Evolutionary conservation across 2,329 filamentous ascomycete species (phyloP), one percentile per base, ranked within the genome.

Genomic region (Podosphaera fusca): DNA sequence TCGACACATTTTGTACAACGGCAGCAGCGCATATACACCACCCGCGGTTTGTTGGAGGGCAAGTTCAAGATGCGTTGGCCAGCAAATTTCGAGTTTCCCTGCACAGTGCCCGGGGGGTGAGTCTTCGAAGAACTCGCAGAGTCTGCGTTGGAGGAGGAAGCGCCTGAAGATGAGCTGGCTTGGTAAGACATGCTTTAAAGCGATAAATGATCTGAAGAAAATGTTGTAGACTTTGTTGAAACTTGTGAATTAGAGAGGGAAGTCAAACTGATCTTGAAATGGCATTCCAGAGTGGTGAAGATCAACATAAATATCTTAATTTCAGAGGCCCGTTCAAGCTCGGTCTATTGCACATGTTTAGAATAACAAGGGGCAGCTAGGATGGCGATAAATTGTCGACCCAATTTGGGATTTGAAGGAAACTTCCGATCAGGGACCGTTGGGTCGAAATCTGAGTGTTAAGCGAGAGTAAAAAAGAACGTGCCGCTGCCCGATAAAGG

Each of bases 11-110:
- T 74, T 47, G 77, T 74, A 65, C 78, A 81, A 58, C 80, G 76
- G 66, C 81, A 75, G 70, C 79, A 82, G 63, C 79, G 78, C 62
- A 82, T 70, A 36, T 78, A 71, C 70, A 78, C 74, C 57, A 82
- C 77, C 21, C 64, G 61, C 29, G 64, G 62, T 56, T 58, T 7
- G 35, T 38, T 5, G 10, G 10, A 6, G 38, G 21, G 21, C 21
- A 21, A 21, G 21, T 21, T 21, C 21, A 60, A 2, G 38, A 36
- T 55, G 57, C 12, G 12, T 52, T 50, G 36, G 63, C 63, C 58
- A 62, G 59, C 2, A 59, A 61, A 38, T 59, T 60, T 31, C 58
- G 58, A 36, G 55, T 33, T 29, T 46, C 53, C 10, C 50, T 21
- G 12, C 57, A 47, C 7, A 56, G 35, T 29, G 49, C 55, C 46